Base-by-base conservation (phyloP, 2,329 filamentous ascomycete genomes). In the Coniochaeta prunicola region DNA sequence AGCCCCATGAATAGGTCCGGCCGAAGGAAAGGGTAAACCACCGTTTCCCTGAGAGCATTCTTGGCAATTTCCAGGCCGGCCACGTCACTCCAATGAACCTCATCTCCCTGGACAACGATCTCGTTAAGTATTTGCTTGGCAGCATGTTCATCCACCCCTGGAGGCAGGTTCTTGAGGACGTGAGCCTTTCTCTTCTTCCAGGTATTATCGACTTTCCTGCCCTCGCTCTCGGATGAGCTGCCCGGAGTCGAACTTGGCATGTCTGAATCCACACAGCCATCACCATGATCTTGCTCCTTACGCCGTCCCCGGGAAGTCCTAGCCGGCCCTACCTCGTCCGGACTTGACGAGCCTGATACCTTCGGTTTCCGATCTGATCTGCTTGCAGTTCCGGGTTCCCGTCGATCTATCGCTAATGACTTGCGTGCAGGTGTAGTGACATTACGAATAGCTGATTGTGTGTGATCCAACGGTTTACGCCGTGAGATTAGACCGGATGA, bases 1-100 rank as follows among this genome's bases (percentile, higher is more conserved):
- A 99, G 80, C 0, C 94, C 94, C 83, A 93, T 94, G 75, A 99
- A 99, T 2, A 99, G 77, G 73, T 99, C 94, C 1, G 94, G 94
- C 1, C 94, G 88, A 12, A 99, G 77, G 70, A 99, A 97, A 0
- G 94, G 94, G 67, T 99, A 99, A 2, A 99, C 93, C 1, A 99
- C 94, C 0, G 92, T 92, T 73, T 99, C 94, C 68, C 96, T 93
- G 56, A 99, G 76, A 0, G 94, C 92, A 58, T 86, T 90, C 70
- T 99, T 99, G 34, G 94, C 94, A 57, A 89, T 82, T 56, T 96
- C 90, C 4, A 99, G 77, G 0, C 94, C 94, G 0, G 94, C 92
- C 59, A 99, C 89, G 69, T 99, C 94, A 54, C 85, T 83, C 94
- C 94, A 99, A 66, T 90, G 91, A 1, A 99, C 94, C 69, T 96